A percentile compares a stretch with the other conserved stretches of the same genome.
Conservation (phyloP, 2,329 filamentous ascomycete species). For the Diaporthe australafricana region DNA sequence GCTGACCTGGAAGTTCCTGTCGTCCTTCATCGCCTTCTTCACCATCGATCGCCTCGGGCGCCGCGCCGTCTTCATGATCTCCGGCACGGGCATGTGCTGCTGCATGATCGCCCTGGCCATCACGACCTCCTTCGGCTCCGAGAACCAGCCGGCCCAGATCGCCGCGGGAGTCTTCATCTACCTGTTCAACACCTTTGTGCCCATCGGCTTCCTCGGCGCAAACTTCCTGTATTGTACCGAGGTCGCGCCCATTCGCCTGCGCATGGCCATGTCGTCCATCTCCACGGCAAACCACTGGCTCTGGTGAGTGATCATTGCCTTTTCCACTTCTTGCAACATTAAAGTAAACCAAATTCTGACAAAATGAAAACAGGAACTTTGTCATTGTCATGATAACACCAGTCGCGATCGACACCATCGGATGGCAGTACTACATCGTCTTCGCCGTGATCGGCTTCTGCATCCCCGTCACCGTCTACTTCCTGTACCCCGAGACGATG, state of each 20-base stretch:
- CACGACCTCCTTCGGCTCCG: conserved; percentile 59
- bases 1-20: conserved; percentile 67
- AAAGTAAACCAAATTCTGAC: neutral
- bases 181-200: conserved; percentile 70
- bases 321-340: neutral
- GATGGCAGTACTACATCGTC: conserved; percentile 63
- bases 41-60: conserved; percentile 63
- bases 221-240: conserved; percentile 72
- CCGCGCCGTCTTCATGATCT: conserved; percentile 63
- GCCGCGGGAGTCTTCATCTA: conserved; percentile 68
- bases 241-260: conserved; percentile 62
- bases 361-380: conserved; percentile 49
- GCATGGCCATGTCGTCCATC: conserved; percentile 66
- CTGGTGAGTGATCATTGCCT: conserved; percentile 55
- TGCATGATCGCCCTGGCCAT: conserved; percentile 67
- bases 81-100: conserved; percentile 61
- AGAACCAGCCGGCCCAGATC: conserved; percentile 60
- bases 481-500: conserved; percentile 63
- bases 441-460: conserved; percentile 58
- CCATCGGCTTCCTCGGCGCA: conserved; percentile 68
- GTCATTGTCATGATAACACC: conserved; percentile 58
- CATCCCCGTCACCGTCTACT: conserved; percentile 57
- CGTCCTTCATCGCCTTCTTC: conserved; percentile 61
- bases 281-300: conserved; percentile 67
- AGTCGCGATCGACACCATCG: conserved; percentile 61